Percentiles rank a stretch among this genome's conserved stretches.
Evolutionary conservation across 83 land plant species (phyloP).

Genomic region (Picea abies): DNA sequence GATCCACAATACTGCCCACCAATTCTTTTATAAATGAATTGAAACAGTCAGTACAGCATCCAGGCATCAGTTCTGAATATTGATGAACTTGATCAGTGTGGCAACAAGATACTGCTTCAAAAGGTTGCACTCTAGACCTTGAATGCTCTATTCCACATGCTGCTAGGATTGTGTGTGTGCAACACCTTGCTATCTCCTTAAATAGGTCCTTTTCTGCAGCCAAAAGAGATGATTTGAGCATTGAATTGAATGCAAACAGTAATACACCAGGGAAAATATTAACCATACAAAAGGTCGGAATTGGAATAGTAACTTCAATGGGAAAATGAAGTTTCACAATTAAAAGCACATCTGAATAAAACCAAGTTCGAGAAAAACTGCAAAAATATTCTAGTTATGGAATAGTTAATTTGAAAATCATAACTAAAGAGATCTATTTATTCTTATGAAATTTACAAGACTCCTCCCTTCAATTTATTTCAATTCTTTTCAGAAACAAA

Average conservation of each 20-base stretch:
- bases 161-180: constrained; percentile 61
- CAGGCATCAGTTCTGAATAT: constrained; percentile 22
- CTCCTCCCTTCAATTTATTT: too few relatives aligned
- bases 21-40: constrained; percentile 33
- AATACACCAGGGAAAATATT: too few relatives aligned
- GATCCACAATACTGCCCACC: constrained; percentile 24
- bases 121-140: constrained; percentile 18
- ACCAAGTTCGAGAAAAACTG: too few relatives aligned
- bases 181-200: constrained; percentile 45
- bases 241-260: background rate
- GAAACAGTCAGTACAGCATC: constrained; percentile 47
- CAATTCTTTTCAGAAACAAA: too few relatives aligned
- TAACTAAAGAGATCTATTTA: too few relatives aligned
- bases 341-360: too few relatives aligned
- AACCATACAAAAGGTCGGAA: too few relatives aligned
- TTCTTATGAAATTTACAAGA: too few relatives aligned
- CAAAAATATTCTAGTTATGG: too few relatives aligned
- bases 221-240: background rate
- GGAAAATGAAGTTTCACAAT: too few relatives aligned
- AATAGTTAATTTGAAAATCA: too few relatives aligned
- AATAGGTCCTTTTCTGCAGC: constrained; percentile 26
- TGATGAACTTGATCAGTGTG: constrained; percentile 27
- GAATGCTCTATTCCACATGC: constrained; percentile 49
- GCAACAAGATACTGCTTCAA: constrained; percentile 32
- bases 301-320: too few relatives aligned